These are phyloP conservation scores for Lanmaoa rubissima DNA, from an alignment of 768 basidiomycete genomes.

Conservation along the genomic window DNA sequence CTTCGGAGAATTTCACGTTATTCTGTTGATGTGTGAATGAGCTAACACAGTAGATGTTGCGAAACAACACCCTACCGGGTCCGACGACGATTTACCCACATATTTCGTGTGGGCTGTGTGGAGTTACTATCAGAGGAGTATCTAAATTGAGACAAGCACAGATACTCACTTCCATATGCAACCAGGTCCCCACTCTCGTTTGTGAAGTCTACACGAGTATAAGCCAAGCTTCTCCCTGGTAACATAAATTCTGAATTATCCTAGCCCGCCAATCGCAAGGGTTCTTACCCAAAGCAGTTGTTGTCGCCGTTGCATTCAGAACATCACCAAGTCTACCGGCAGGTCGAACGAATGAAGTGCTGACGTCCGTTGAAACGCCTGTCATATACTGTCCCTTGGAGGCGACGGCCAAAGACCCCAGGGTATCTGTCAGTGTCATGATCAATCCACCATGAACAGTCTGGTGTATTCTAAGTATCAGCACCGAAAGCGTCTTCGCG, in stretches of 20 bases:
- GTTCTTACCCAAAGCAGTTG: constrained; percentile 65
- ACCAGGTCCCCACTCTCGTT: constrained; percentile 62
- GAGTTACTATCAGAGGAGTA: neutral
- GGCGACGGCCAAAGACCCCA: constrained; percentile 80
- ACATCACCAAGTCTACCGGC: constrained; percentile 70
- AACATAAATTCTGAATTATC: neutral
- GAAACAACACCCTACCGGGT: constrained; percentile 32
- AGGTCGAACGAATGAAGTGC: constrained; percentile 73
- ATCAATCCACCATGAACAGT: constrained; percentile 80
- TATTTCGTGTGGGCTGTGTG: constrained; percentile 80
- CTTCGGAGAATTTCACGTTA: constrained; percentile 75
- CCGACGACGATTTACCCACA: constrained; percentile 61
- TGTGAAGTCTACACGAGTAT: constrained; percentile 77
- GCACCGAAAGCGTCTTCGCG: neutral
- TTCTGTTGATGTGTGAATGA: constrained; percentile 39
- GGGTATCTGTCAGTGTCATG: constrained; percentile 77
- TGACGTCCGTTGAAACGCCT: constrained; percentile 82
- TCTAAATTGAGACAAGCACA: too few species aligned
- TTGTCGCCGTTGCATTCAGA: constrained; percentile 58
- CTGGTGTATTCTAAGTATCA: constrained; percentile 21
- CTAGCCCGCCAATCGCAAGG: neutral
- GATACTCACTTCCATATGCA: constrained; percentile 72
- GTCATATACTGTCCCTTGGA: constrained; percentile 85
- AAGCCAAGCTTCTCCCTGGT: constrained; percentile 75
- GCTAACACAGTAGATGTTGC: neutral